A percentile compares a stretch with the other conserved stretches of the same genome.
Evolutionary conservation across 495 filamentous ascomycete genomes (phyloP).

Genomic region (Penicillium antarcticum): DNA sequence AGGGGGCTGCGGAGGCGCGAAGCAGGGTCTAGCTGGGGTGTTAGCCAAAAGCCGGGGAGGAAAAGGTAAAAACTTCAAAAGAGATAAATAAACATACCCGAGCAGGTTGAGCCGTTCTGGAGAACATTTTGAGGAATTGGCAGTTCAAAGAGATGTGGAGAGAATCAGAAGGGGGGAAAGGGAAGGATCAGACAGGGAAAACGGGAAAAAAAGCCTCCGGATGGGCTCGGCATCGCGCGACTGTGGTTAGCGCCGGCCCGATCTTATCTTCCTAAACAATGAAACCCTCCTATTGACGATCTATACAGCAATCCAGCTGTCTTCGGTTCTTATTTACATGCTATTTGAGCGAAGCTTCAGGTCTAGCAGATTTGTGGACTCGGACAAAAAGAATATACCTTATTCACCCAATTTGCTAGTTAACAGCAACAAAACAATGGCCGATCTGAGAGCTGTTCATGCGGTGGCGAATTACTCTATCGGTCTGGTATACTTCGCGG

Average conservation of each 20-base stretch:
- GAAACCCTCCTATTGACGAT: background rate
- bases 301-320: slow-evolving; percentile 13
- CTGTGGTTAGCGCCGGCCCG: slow-evolving; percentile 28
- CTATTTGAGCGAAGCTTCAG: slow-evolving; percentile 1
- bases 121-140: slow-evolving; percentile 21
- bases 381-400: too few species aligned
- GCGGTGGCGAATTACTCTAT: background rate
- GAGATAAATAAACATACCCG: slow-evolving; percentile 15
- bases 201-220: slow-evolving; percentile 41
- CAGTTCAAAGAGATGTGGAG: background rate
- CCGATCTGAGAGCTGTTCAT: too few species aligned
- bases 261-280: slow-evolving; percentile 34
- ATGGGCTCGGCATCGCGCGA: slow-evolving; percentile 39
- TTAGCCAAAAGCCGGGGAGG: slow-evolving; percentile 12
- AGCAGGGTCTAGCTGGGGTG: slow-evolving; percentile 32
- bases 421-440: too few species aligned
- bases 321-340: slow-evolving; percentile 11
- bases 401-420: too few species aligned
- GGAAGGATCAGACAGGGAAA: slow-evolving; percentile 19
- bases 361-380: too few species aligned
- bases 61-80: slow-evolving; percentile 6
- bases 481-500: background rate
- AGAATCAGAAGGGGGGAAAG: slow-evolving; percentile 12
- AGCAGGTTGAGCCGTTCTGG: slow-evolving; percentile 27
- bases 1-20: slow-evolving; percentile 35